Base-by-base conservation (phyloP, 257 asterid genomes). In the Salvia rosmarinus region DNA sequence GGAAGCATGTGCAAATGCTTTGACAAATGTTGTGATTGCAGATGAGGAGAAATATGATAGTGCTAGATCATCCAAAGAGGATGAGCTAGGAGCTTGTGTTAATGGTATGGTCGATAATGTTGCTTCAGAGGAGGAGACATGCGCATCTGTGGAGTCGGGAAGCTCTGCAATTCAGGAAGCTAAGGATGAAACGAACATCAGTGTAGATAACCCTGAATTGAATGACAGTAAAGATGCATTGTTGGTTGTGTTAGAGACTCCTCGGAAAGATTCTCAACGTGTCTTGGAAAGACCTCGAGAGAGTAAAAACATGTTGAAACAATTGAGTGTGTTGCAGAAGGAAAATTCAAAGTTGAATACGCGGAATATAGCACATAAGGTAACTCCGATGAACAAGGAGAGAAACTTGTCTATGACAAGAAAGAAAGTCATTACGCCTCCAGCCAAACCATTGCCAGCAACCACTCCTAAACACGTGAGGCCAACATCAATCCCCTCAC, bases 351-450 rank as follows among this genome's bases (percentile, higher is more conserved):
- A 71, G 65, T 21, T 50, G 70, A 81, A 78, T 67, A 13, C 79
- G 8, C 83, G 79, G 51, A 77, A 43, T 79, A 32, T 34, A 44
- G 74, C 84, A 72, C 86, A 68, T 65, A 89, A 84, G 96, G 98
- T 64, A 58, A 77, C 85, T 76, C 86, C 89, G 12, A 67, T 64
- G 9, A 78, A 76, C 59, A 87, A 81, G 72, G 92, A 84, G 79
- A 77, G 73, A 75, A 74, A 28, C 47, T 40, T 63, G 32, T 37
- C 70, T 6, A 78, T 46, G 39, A 69, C 81, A 17, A 87, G 79
- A 75, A 87, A 80, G 87, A 86, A 80, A 84, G 74, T 67, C 7
- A 76, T 69, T 20, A 71, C 95, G 39, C 85, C 95, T 28, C 75
- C 78, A 3, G 23, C 60, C 73, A 87, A 81, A 81, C 71, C 86